Base-by-base conservation (phyloP, 768 basidiomycete species). In the Infundibulicybe gibba region DNA sequence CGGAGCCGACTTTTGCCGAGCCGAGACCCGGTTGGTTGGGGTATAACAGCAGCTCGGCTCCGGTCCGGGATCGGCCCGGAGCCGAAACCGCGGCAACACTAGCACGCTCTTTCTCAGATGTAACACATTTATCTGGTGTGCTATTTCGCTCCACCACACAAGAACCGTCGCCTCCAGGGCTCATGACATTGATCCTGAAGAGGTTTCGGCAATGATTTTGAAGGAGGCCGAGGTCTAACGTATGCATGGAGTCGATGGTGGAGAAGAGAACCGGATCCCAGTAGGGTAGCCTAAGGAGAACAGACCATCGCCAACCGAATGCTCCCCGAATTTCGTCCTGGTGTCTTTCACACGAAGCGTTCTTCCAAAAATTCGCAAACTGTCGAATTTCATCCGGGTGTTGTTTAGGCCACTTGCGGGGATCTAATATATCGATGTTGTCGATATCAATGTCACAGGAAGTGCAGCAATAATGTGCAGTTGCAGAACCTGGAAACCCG, bases 241-340 rank as follows among this genome's bases (percentile, higher is more conserved):
- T 63, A 49, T 76, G 74, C 71, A 74, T 74, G 2, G 65, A 46
- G 43, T 76, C 71, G 9, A 73, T 51, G 0, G 69, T 52, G 4
- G 62, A 41, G 40, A 53, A 65, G 4, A 46, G 42, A 2, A 58
- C 54, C 0, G 63, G 62, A 48, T 72, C 61, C 63, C 70, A 74
- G 48, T 76, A 76, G 0, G 63, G 62, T 2, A 76, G 61, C 0
- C 61, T 43, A 11, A 66, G 49, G 2, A 76, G 49, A 25, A 51
- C 52, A 0, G 65, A 60, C 54, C 57, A 68, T 5, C 66, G 54
- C n/a, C 64, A 42, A 1, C 65, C 64, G 39, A 53, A 45, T 2
- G 44, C 41, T 11, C 58, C 44, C 17, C 54, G 61, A 6, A 63
- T 25, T 8, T 38, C 41, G 2, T 57, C 44, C 19, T 53, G 58